These are phyloP conservation scores for Hanseniaspora occidentalis DNA, from an alignment of 805 yeast species.

Conservation along the genomic window DNA sequence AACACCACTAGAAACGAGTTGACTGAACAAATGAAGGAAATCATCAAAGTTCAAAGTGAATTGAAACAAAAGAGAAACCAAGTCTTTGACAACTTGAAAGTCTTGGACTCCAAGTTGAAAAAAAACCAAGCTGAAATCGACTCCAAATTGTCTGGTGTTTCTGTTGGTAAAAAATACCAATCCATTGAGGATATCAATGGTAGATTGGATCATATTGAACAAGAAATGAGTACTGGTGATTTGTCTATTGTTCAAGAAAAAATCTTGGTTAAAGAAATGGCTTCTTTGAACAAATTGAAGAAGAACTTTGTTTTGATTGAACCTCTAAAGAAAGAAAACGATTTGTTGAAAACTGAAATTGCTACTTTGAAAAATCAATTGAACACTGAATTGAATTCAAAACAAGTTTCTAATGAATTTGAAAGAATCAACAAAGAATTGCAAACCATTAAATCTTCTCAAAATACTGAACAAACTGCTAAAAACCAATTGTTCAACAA, in stretches of 20 bases:
- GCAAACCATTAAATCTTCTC: conserved; percentile 48
- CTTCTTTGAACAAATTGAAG: conserved; percentile 65
- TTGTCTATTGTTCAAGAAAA: conserved; percentile 87
- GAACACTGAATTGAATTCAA: conserved; percentile 34
- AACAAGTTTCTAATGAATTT: conserved; percentile 56
- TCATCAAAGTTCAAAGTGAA: conserved; percentile 35
- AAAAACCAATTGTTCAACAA: conserved; percentile 50
- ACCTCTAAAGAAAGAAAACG: conserved; percentile 66
- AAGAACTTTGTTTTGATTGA: conserved; percentile 67
- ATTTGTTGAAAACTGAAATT: conserved; percentile 63
- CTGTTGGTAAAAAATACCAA: conserved; percentile 50
- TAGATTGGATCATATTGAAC: conserved; percentile 55
- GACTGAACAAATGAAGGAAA: conserved; percentile 35
- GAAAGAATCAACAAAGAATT: conserved; percentile 59
- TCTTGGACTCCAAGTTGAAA: conserved; percentile 57
- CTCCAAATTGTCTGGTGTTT: conserved; percentile 26
- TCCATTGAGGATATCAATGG: conserved; percentile 55
- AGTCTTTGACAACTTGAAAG: conserved; percentile 54
- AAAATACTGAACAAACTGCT: conserved; percentile 52
- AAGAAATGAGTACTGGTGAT: conserved; percentile 61
- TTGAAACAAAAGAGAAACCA: conserved; percentile 34
- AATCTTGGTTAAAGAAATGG: conserved; percentile 71
- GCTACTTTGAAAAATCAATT: conserved; percentile 60
- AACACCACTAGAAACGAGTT: conserved; percentile 40
- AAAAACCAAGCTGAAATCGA: conserved; percentile 66